A percentile compares a stretch with the other conserved stretches of the same genome.
Conservation (phyloP, 2,329 filamentous ascomycete genomes). For the Penicillium capsulatum region DNA sequence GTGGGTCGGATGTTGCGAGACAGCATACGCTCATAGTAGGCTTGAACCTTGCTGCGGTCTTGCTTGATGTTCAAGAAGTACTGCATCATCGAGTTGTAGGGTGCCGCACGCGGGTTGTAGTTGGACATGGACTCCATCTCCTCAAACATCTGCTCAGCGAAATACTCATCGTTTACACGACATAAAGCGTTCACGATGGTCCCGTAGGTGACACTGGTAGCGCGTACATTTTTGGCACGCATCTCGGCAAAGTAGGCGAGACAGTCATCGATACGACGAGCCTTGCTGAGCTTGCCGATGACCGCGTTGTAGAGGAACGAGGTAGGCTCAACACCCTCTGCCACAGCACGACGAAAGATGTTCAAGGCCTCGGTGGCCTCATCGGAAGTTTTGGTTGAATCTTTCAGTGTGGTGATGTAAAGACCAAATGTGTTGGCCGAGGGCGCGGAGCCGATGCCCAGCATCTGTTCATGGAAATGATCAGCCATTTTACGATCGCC, state of each 20-base stretch:
- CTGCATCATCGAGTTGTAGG: constrained; percentile 99
- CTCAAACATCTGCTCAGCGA: constrained; percentile 95
- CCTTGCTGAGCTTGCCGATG: constrained; percentile 97
- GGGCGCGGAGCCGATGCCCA: constrained; percentile 84
- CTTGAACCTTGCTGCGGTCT: constrained; percentile 86
- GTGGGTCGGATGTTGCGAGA: constrained; percentile 82
- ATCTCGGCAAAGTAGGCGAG: constrained; percentile 98
- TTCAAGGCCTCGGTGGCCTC: constrained; percentile 95
- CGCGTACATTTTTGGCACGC: constrained; percentile 85
- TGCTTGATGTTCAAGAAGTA: constrained; percentile 98
- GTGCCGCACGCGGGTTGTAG: constrained; percentile 94
- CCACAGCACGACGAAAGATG: constrained; percentile 90
- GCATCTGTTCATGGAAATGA: constrained; percentile 84
- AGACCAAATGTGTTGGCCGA: constrained; percentile 97
- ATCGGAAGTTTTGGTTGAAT: constrained; percentile 95
- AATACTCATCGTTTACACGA: constrained; percentile 95
- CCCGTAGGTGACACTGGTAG: constrained; percentile 95
- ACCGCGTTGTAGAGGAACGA: constrained; percentile 98
- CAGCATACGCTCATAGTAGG: constrained; percentile 94
- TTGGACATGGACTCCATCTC: constrained; percentile 99
- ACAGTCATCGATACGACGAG: constrained; percentile 94
- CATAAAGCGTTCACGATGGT: constrained; percentile 97
- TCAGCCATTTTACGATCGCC: constrained; percentile 77
- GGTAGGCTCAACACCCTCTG: constrained; percentile 90
- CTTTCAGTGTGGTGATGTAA: constrained; percentile 98